A percentile compares a stretch with the other conserved stretches of the same genome.
Conservation (phyloP, 768 basidiomycete genomes). For the Termitomyces titanicus region DNA sequence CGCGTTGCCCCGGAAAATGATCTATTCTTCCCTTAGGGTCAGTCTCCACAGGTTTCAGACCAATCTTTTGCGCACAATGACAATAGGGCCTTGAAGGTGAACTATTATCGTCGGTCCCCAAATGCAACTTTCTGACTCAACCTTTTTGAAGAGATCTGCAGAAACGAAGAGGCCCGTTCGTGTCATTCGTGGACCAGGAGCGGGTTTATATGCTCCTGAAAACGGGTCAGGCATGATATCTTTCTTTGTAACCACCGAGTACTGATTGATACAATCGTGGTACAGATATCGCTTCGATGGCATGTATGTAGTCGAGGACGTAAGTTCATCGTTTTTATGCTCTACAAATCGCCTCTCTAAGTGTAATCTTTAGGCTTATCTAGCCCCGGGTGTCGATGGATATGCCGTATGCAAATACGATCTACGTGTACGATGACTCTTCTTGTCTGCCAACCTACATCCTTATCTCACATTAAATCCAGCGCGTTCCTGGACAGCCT, state of each 20-base stretch:
- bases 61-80: conserved; percentile 31
- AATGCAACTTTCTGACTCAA: background rate
- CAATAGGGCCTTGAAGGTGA: conserved; percentile 31
- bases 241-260: background rate
- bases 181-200: conserved; percentile 34
- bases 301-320: conserved; percentile 33
- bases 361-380: conserved; percentile 21
- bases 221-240: conserved; percentile 21
- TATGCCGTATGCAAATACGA: conserved; percentile 27
- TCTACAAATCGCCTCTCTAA: background rate
- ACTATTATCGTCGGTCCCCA: background rate
- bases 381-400: conserved; percentile 24
- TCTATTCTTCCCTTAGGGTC: conserved; percentile 12
- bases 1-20: background rate
- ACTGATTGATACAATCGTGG: background rate
- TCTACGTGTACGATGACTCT: conserved; percentile 21
- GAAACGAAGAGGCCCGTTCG: conserved; percentile 33
- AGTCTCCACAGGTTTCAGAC: conserved; percentile 23
- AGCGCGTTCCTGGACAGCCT: conserved; percentile 11
- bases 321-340: conserved; percentile 12
- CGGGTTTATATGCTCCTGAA: conserved; percentile 27
- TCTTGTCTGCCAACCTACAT: background rate
- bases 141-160: conserved; percentile 23
- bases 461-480: background rate
- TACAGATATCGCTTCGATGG: conserved; percentile 41